phyloP scores from a whole-genome alignment of 2,329 filamentous ascomycete genomes.

The Aspergillus oerlinghausenensis region DNA sequence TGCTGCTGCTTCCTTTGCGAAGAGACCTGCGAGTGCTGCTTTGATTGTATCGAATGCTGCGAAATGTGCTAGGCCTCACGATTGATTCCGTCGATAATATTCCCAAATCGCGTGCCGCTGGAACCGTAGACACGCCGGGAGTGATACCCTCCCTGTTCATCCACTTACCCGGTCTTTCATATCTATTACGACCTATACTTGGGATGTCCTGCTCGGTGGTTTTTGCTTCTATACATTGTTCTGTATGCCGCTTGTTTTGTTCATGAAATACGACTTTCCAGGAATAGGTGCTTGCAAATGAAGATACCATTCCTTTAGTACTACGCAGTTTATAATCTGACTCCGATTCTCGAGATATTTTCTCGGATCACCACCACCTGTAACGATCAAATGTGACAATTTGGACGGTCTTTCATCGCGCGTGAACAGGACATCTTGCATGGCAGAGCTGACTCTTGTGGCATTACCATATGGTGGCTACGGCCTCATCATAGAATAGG shows the following conservation, averaged over 20 bases:
- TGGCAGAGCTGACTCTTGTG: background rate
- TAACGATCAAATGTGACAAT: background rate
- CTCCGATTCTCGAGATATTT: background rate
- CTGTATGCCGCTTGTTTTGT: background rate
- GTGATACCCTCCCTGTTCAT: background rate
- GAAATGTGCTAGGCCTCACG: constrained; percentile 30
- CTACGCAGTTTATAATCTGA: background rate
- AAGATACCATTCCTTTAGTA: background rate
- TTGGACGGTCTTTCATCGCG: background rate
- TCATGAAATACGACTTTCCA: background rate
- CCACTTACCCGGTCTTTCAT: background rate
- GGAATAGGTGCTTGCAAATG: background rate
- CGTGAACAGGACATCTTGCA: background rate
- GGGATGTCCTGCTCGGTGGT: background rate
- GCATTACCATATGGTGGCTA: background rate
- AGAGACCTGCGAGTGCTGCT: constrained; percentile 60
- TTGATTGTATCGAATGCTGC: constrained; percentile 56
- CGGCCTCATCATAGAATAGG: background rate
- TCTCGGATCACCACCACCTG: too few relatives aligned
- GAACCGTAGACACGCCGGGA: constrained; percentile 3
- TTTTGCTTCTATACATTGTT: background rate
- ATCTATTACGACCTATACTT: background rate
- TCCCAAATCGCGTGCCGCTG: constrained; percentile 19
- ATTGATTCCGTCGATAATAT: constrained; percentile 22
- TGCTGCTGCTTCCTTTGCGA: constrained; percentile 64